A percentile compares a stretch with the other conserved stretches of the same genome.
phyloP scores from a whole-genome alignment of 768 basidiomycete genomes.

The Tremella mesenterica region DNA sequence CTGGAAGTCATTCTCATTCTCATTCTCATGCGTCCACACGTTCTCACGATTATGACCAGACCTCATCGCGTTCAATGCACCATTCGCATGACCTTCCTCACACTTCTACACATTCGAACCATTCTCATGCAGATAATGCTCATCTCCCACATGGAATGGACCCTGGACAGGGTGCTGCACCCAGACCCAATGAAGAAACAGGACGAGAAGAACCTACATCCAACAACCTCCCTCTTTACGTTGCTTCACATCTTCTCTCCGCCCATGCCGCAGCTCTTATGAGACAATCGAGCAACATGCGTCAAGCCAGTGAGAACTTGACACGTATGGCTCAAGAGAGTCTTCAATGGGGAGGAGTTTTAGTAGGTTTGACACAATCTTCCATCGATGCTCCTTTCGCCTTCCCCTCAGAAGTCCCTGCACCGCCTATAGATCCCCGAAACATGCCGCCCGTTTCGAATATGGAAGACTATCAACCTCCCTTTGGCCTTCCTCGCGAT shows the following conservation, averaged over 20 bases:
- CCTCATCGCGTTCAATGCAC: no score
- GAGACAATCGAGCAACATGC: constrained; percentile 13
- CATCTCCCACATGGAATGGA: background rate
- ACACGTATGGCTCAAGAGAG: constrained; percentile 21
- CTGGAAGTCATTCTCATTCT: no score
- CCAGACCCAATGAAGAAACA: background rate
- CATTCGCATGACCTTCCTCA: no score
- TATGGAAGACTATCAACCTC: background rate
- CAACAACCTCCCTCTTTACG: constrained; percentile 18
- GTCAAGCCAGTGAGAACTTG: constrained; percentile 19
- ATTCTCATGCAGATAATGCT: background rate
- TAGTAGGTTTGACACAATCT: constrained; percentile 22
- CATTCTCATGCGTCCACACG: no score
- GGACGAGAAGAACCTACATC: background rate
- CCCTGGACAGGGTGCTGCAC: background rate
- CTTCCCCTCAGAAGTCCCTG: no score
- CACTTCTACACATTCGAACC: background rate
- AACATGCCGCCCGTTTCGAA: no score
- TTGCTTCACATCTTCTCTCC: constrained; percentile 31
- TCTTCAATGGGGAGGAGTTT: constrained; percentile 23
- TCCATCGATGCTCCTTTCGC: no score
- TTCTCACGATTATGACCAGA: no score
- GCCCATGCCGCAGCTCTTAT: constrained; percentile 24
- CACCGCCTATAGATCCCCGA: background rate
- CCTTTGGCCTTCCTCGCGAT: background rate